These are phyloP conservation scores for Acanthamoeba quina DNA, from an alignment of 208 protist species.

Conservation along the genomic window DNA sequence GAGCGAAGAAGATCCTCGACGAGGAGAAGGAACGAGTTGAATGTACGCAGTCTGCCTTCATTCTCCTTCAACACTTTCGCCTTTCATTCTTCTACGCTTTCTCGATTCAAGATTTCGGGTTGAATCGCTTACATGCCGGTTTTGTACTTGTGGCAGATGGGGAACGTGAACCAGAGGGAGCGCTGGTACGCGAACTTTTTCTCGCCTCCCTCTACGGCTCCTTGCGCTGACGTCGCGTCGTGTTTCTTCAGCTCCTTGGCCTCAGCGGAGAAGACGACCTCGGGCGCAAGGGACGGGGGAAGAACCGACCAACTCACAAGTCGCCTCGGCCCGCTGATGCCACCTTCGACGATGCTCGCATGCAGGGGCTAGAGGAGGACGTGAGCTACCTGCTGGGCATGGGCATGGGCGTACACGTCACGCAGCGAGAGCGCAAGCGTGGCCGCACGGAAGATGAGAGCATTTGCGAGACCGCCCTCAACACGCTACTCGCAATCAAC, in stretches of 20 bases:
- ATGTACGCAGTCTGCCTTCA: conserved; percentile 8
- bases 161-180: background rate
- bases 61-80: background rate
- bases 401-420: conserved; percentile 12
- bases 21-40: conserved; percentile 56
- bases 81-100: conserved; percentile 11
- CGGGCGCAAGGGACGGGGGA: background rate
- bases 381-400: conserved; percentile 40
- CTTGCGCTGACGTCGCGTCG: background rate
- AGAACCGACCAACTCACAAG: background rate
- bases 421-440: background rate
- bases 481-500: background rate
- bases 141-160: too few relatives aligned
- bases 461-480: background rate
- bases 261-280: background rate
- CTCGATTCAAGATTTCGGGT: too few relatives aligned
- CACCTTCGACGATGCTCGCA: background rate
- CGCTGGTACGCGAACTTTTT: too few relatives aligned
- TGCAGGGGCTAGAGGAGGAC: conserved; percentile 45
- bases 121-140: too few relatives aligned
- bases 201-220: too few relatives aligned
- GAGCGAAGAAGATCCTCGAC: conserved; percentile 40
- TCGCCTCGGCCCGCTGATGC: background rate
- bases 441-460: background rate
- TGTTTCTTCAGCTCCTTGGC: background rate